Evolutionary conservation across 768 basidiomycete genomes (phyloP), one percentile per base, ranked within the genome.

Genomic region (Chiua virens): DNA sequence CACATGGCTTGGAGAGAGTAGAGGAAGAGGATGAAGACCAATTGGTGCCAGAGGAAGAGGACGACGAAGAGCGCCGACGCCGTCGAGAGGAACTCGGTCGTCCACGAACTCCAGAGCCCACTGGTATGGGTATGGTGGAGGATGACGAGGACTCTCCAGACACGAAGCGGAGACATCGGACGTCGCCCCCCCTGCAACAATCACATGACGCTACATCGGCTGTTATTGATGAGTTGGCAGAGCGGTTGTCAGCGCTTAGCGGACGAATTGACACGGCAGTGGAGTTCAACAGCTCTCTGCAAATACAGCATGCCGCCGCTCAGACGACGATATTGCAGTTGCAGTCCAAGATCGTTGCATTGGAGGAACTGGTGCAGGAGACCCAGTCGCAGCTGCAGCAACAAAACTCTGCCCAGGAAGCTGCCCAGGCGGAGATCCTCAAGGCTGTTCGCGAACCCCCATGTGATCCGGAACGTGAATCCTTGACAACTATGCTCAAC

Each of bases 91-190:
- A 83, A 57, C 71, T 85, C 20, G 86, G 85, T 3, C 76, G 89
- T 37, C 91, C 90, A 4, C 75, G 79, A 8, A 94, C 92, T 7
- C 92, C 91, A 0, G 92, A 93, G 62, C 92, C 90, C 5, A 82
- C 80, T 11, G 75, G 74, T 42, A 79, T 79, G 71, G 79, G 79
- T 35, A 76, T 80, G 70, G 62, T 65, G 42, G 78, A 66, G 45
- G 76, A 75, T 32, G 75, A 80, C 42, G 75, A 81, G 8, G 68
- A 73, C 34, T 63, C 58, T n/a, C 57, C 65, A 1, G 46, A 49
- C 18, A 45, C 59, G 28, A 67, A 59, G 39, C 45, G 45, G 14
- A 58, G 59, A 25, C 60, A 57, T 37, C 56, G 49, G 9, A 30
- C 63, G 1, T 39, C 58, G 44, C 55, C 59, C 28, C 59, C 61